A percentile compares a stretch with the other conserved stretches of the same genome.
These are phyloP conservation scores for Xylaria hypoxylon DNA, from an alignment of 2,329 filamentous ascomycete species.

Conservation along the genomic window DNA sequence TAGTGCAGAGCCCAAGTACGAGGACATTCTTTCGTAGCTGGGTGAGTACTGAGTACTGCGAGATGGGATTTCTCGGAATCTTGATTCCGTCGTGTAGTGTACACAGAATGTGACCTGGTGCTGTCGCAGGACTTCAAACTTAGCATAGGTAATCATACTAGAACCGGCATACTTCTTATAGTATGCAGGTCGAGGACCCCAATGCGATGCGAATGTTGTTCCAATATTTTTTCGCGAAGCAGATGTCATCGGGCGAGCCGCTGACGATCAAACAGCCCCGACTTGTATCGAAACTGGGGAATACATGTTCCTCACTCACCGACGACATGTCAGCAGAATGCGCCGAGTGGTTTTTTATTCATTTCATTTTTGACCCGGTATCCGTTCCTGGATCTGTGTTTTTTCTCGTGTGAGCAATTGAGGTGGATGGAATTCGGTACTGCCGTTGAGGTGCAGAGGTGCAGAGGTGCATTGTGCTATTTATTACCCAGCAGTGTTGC, in stretches of 20 bases:
- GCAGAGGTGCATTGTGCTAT: conserved; percentile 26
- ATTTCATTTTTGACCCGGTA: conserved; percentile 4
- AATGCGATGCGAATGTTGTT: conserved; percentile 18
- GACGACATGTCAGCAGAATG: conserved; percentile 22
- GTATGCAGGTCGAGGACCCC: conserved; percentile 16
- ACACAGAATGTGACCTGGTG: conserved; percentile 11
- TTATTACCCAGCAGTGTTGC: conserved; percentile 3
- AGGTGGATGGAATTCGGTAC: conserved; percentile 11
- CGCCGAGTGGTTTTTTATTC: background rate
- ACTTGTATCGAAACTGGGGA: conserved; percentile 30
- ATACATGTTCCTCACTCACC: conserved; percentile 22
- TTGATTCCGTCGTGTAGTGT: conserved; percentile 7
- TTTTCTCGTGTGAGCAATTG: conserved; percentile 13
- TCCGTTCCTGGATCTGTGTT: conserved; percentile 16
- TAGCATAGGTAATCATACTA: background rate
- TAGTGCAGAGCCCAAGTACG: conserved; percentile 30
- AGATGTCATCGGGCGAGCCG: conserved; percentile 26
- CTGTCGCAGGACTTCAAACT: conserved; percentile 6
- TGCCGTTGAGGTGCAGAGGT: conserved; percentile 16
- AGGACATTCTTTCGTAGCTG: conserved; percentile 16
- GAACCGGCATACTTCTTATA: conserved; percentile 4
- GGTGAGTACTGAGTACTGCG: background rate
- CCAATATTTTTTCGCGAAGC: conserved; percentile 24
- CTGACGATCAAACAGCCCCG: conserved; percentile 36
- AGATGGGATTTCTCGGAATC: conserved; percentile 1